Base-by-base conservation (phyloP, 768 basidiomycete species). In the Wakefieldia striispora region DNA sequence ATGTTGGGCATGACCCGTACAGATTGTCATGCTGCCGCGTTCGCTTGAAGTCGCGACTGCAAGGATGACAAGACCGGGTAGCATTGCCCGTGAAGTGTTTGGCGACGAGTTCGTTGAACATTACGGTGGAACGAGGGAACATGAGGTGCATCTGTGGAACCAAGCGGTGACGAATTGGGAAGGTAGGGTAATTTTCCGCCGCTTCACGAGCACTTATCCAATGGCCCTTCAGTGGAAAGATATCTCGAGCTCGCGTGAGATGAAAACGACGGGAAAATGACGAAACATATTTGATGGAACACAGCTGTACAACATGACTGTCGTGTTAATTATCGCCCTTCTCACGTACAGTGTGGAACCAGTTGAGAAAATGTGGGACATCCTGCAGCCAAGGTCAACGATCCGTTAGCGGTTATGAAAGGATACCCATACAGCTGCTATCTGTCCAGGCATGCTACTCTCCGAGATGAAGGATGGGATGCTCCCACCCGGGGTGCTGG, bases 151-250 rank as follows among this genome's bases (percentile, higher is more conserved):
- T 45, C 60, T 88, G 21, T 95, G 90, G 86, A 88, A 92, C 57
- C 80, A 84, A 59, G 91, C 92, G 3, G 92, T 95, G 34, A 97
- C 95, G 11, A 86, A 81, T 65, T 97, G 91, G 94, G 95, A 95
- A 80, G 81, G 93, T 91, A 59, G 58, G 58, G 6, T 1, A 17
- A 17, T 39, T 34, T n/a, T 19, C 33, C 37, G 31, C 33, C 39
- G 31, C 42, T 41, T 6, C 7, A 48, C 31, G 21, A 3, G 16
- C 10, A 24, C 45, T 54, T 43, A 49, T 55, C 53, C 46, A 29
- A 59, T 34, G 45, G 41, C 43, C n/a, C 21, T 53, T 6, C 48
- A 91, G 89, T 91, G 57, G 89, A 91, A 59, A 80, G 90, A 50
- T 92, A 92, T 63, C 75, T 92, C n/a, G 90, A 92, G 58, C 77